Conservation (phyloP, 805 yeast species). For the Ogataea methylovora region DNA sequence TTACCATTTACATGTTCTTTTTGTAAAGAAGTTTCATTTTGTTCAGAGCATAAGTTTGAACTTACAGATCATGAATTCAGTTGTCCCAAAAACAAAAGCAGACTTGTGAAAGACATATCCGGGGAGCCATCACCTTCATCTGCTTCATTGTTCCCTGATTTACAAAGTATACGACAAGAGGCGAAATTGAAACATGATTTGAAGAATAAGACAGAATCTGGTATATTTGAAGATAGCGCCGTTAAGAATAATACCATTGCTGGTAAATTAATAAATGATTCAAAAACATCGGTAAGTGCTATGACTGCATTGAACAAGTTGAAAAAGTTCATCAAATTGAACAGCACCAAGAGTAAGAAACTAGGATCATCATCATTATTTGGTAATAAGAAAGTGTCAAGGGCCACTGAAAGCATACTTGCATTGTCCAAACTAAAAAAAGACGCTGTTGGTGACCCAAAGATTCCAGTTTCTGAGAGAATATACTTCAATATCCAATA, state of each 20-base stretch:
- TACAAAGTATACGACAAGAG: constrained; percentile 31
- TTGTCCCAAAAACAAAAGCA: constrained; percentile 17
- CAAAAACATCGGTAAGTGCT: too few relatives aligned
- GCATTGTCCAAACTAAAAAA: constrained; percentile 34
- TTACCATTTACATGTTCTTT: constrained; percentile 47
- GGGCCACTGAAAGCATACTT: constrained; percentile 20
- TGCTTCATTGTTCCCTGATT: constrained; percentile 43
- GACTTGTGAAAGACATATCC: constrained; percentile 1
- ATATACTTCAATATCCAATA: constrained; percentile 42
- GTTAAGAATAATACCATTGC: too few relatives aligned
- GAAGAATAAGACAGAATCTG: constrained; percentile 8
- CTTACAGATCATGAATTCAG: constrained; percentile 24
- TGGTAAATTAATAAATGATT: too few relatives aligned
- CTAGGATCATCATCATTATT: neutral
- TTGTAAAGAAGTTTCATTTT: constrained; percentile 36
- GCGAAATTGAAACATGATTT: constrained; percentile 20
- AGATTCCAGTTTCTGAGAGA: constrained; percentile 35
- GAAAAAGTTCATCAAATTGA: constrained; percentile 8
- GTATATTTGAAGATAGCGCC: constrained; percentile 19
- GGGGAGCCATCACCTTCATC: constrained; percentile 29
- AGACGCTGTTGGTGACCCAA: constrained; percentile 45
- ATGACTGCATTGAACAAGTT: constrained; percentile 16
- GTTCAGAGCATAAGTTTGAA: constrained; percentile 41
- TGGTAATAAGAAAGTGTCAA: constrained; percentile 4
- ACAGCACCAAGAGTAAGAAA: neutral